Evolutionary conservation across 2,329 filamentous ascomycete genomes (phyloP).

Genomic region (Pseudocercospora macadamiae): DNA sequence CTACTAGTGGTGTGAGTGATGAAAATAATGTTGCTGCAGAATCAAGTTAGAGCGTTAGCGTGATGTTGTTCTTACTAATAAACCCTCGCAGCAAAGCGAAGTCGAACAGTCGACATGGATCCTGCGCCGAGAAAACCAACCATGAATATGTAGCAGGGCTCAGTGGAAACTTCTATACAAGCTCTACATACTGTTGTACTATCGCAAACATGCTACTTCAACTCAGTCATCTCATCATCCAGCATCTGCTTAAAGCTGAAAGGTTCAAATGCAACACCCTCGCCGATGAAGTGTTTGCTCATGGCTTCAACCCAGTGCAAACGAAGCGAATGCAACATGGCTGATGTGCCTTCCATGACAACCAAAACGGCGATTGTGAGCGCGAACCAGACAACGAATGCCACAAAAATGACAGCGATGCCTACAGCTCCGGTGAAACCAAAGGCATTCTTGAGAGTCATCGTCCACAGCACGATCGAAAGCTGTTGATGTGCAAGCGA

Average conservation of each 20-base stretch:
- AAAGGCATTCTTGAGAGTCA: conserved; percentile 86
- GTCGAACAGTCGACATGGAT: no score
- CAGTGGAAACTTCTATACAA: conserved; percentile 3
- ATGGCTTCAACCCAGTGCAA: conserved; percentile 97
- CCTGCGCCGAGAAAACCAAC: no score
- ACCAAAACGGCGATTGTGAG: conserved; percentile 80
- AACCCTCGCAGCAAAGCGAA: no score
- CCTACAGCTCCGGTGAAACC: conserved; percentile 62
- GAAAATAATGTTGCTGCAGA: no score
- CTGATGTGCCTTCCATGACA: conserved; percentile 93
- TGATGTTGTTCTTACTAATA: no score
- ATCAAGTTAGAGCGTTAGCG: no score
- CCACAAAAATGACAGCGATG: conserved; percentile 76
- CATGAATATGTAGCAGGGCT: no score
- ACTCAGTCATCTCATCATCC: conserved; percentile 68
- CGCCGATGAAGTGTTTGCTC: conserved; percentile 95
- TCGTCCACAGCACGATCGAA: conserved; percentile 91
- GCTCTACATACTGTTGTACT: conserved; percentile 1
- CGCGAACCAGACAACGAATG: conserved; percentile 89
- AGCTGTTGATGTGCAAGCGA: conserved; percentile 98
- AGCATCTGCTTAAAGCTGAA: conserved; percentile 85
- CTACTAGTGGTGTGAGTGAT: no score
- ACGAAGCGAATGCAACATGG: conserved; percentile 90
- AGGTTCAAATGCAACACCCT: conserved; percentile 77
- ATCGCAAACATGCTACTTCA: conserved; percentile 33